Conservation (phyloP, 1,139 yeast genomes). For the Kodamaea arcana region DNA sequence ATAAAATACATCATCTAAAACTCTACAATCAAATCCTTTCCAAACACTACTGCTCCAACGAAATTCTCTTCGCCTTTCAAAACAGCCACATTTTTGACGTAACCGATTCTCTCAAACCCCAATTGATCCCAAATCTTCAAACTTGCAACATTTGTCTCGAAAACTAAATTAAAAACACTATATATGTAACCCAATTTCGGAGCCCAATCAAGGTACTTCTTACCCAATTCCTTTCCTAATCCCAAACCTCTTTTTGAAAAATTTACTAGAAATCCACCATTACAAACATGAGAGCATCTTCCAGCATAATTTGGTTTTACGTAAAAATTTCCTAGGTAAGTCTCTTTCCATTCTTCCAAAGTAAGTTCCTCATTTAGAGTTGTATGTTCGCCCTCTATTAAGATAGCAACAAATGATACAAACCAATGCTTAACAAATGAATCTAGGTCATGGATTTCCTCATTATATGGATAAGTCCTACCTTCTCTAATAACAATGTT, state of each 20-base stretch:
- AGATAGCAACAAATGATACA: slow-evolving; percentile 41
- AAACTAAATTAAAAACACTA: slow-evolving; percentile 80
- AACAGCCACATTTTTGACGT: slow-evolving; percentile 60
- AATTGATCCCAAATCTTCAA: slow-evolving; percentile 67
- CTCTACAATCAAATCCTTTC: slow-evolving; percentile 43
- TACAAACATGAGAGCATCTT: slow-evolving; percentile 73
- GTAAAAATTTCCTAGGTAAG: slow-evolving; percentile 64
- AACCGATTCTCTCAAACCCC: slow-evolving; percentile 72
- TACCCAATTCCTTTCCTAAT: slow-evolving; percentile 61
- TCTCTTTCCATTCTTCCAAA: slow-evolving; percentile 35
- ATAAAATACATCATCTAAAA: no score
- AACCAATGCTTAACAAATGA: slow-evolving; percentile 43
- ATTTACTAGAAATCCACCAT: slow-evolving; percentile 73
- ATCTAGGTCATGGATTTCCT: slow-evolving; percentile 19
- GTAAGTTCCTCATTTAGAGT: slow-evolving; percentile 11
- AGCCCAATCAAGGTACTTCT: slow-evolving; percentile 58
- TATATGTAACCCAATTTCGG: slow-evolving; percentile 69
- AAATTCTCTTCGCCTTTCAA: slow-evolving; percentile 57
- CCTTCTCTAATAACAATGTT: slow-evolving; percentile 49
- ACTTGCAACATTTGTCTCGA: slow-evolving; percentile 67
- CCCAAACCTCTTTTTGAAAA: slow-evolving; percentile 52
- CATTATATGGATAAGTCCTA: slow-evolving; percentile 43
- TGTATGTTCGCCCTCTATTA: slow-evolving; percentile 35
- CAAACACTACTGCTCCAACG: slow-evolving; percentile 66
- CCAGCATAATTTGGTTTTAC: slow-evolving; percentile 78